Conservation (phyloP, 208 protist species). For the Acanthamoeba royreba region DNA sequence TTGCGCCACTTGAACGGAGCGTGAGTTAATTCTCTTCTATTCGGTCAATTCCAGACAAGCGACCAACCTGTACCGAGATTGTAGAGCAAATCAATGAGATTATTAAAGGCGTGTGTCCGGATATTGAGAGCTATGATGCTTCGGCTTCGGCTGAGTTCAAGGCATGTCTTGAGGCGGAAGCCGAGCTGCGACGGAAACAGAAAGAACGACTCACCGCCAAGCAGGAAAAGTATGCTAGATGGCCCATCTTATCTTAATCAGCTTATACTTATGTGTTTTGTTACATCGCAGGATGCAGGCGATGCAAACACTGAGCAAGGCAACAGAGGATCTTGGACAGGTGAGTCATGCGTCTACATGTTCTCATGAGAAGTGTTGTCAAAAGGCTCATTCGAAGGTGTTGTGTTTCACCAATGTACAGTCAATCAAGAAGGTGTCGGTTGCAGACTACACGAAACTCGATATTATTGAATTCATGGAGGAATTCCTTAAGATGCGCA, state of each 20-base stretch:
- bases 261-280: not conserved
- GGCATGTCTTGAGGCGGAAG: not conserved
- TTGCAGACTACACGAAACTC: not conserved
- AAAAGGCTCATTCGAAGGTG: no score
- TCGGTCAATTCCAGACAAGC: not conserved
- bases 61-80: conserved; percentile 15
- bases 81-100: not conserved
- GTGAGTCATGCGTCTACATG: not conserved
- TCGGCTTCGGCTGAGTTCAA: not conserved
- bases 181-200: not conserved
- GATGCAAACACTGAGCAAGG: no score
- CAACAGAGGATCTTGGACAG: no score
- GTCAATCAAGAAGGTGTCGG: not conserved
- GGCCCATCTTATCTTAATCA: not conserved
- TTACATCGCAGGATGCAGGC: no score
- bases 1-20: not conserved
- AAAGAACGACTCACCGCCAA: not conserved
- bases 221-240: not conserved
- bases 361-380: no score
- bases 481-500: not conserved
- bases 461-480: conserved; percentile 8
- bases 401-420: no score
- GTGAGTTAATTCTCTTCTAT: not conserved
- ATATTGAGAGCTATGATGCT: not conserved
- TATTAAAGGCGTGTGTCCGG: not conserved